Evolutionary conservation across 169 alveolate genomes (phyloP), one percentile per base, ranked within the genome.

Genomic region (Plasmodium reichenowi): DNA sequence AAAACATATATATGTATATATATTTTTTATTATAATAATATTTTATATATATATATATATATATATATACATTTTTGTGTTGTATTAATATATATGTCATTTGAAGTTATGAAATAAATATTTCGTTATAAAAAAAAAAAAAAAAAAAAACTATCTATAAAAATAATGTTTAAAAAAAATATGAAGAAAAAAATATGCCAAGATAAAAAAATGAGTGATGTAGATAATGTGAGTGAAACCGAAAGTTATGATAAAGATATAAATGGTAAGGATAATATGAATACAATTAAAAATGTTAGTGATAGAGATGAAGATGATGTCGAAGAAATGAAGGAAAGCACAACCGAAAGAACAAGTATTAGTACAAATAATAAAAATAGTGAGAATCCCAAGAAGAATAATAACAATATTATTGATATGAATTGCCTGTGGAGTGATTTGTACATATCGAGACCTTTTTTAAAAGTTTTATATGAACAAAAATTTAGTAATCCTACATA

Each of bases 401-500:
- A 63, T 32, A 75, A 60, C 50, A n/a, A 29, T 26, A 22, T 80
- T 13, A 68, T 80, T 10, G 90, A 80, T 26, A 54, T 47, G 59
- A 56, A 80, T 22, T 62, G 83, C 3, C 15, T 80, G 43, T 80
- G 90, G 90, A 80, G 90, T 20, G 90, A 80, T 58, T 24, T 80
- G 13, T 58, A 80, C 62, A 38, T 80, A 38, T 80, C 90, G 6
- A 80, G 60, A 17, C 76, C 90, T n/a, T 68, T 80, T 15, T 60
- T 80, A 29, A 80, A 95, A 94, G 98, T 97, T 2, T 72, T 96
- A 43, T 87, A 72, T 26, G 97, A 92, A 13, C 59, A 94, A 89
- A 93, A 94, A 22, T 96, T 88, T 92, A 90, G 80, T 47, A 88
- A 95, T 7, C 97, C 98, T 1, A 95, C 98, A 13, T 90, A 85